phyloP scores from a whole-genome alignment of 768 basidiomycete genomes.

The Panaeolus cyanescens region DNA sequence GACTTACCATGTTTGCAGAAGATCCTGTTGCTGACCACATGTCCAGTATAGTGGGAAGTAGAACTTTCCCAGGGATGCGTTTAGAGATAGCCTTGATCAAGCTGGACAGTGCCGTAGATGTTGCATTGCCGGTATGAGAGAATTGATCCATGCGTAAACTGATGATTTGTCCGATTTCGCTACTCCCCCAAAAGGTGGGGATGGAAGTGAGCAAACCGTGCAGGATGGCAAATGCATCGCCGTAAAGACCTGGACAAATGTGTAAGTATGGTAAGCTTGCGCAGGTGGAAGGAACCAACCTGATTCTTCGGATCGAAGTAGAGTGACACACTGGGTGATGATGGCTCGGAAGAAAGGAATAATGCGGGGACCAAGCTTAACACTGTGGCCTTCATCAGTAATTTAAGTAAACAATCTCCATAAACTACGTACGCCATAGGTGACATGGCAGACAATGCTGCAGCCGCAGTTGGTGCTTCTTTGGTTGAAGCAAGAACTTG shows the following conservation, averaged over 20 bases:
- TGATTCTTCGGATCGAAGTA: conserved; percentile 44
- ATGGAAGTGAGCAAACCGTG: conserved; percentile 71
- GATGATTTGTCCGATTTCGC: conserved; percentile 59
- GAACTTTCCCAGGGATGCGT: conserved; percentile 62
- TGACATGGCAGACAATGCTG: conserved; percentile 56
- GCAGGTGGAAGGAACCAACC: conserved; percentile 24
- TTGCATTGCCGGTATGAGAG: conserved; percentile 30
- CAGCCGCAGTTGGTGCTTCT: conserved; percentile 33
- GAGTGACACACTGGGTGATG: conserved; percentile 53
- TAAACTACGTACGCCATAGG: conserved; percentile 57
- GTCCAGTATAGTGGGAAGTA: conserved; percentile 66
- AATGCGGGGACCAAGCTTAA: conserved; percentile 81
- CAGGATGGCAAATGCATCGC: conserved; percentile 50
- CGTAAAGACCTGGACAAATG: conserved; percentile 26
- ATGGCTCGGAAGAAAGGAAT: conserved; percentile 84
- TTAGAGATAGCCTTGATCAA: conserved; percentile 72
- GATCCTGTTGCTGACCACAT: conserved; percentile 49
- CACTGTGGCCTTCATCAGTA: conserved; percentile 37
- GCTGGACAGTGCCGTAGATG: conserved; percentile 34
- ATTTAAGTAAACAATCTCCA: conserved; percentile 8
- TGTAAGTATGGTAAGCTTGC: conserved; percentile 3
- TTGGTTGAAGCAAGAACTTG: conserved; percentile 51
- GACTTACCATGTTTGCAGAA: conserved; percentile 36
- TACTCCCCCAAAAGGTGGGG: conserved; percentile 77
- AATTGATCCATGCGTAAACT: conserved; percentile 55